A percentile compares a stretch with the other conserved stretches of the same genome.
phyloP scores from a whole-genome alignment of 176 grass and related monocot genomes.

The Hsuehochloa calcarea region DNA sequence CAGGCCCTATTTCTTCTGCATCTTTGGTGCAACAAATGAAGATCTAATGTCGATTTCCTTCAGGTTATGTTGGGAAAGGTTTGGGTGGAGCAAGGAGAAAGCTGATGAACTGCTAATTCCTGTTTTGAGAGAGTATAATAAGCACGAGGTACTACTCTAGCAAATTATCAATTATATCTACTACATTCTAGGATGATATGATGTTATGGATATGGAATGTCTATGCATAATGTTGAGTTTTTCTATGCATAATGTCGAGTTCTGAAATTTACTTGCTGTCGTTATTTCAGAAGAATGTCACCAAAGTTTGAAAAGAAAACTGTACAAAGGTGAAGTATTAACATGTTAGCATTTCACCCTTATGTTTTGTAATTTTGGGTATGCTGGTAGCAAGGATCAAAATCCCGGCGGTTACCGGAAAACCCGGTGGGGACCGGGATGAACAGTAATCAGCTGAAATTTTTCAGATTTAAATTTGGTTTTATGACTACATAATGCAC shows the following conservation, averaged over 20 bases:
- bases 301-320: neutral
- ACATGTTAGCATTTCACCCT: neutral
- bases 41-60: conserved; percentile 17
- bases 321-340: neutral
- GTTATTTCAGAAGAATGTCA: neutral
- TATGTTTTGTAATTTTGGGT: neutral
- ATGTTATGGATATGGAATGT: conserved; percentile 2
- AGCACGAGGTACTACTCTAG: conserved; percentile 62
- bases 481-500: no score
- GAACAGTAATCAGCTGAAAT: no score
- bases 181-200: conserved; percentile 19
- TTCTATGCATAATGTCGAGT: conserved; percentile 19
- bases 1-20: neutral
- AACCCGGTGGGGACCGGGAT: no score
- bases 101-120: conserved; percentile 89
- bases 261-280: neutral
- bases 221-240: conserved; percentile 16
- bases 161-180: conserved; percentile 22
- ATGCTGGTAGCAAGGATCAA: no score
- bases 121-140: conserved; percentile 92
- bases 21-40: conserved; percentile 11
- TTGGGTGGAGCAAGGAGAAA: conserved; percentile 94
- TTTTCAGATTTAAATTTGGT: no score
- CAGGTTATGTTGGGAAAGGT: conserved; percentile 95
- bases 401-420: no score